phyloP scores from a whole-genome alignment of 768 basidiomycete genomes.

The Rhodotorula sphaerocarpa region DNA sequence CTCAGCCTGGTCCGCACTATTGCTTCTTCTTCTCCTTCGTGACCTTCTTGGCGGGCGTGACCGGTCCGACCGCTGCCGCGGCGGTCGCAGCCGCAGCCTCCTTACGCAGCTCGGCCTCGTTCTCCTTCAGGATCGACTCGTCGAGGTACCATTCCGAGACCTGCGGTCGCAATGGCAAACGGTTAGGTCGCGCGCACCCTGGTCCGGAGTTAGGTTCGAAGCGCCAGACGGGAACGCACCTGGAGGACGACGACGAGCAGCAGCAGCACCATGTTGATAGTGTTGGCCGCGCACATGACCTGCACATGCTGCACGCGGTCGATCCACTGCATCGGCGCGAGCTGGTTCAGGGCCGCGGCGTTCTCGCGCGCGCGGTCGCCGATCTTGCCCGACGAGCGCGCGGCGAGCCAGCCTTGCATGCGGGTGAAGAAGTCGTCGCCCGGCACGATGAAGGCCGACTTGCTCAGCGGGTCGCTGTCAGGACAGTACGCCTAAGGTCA shows the following conservation, averaged over 20 bases:
- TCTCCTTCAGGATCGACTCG: slow-evolving; percentile 15
- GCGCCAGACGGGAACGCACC: too few species aligned
- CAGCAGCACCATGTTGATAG: slow-evolving; percentile 17
- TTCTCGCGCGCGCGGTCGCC: slow-evolving; percentile 26
- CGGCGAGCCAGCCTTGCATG: slow-evolving; percentile 15
- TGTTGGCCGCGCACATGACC: slow-evolving; percentile 35
- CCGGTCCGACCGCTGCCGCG: not conserved
- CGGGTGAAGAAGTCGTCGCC: slow-evolving; percentile 30
- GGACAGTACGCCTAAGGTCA: too few species aligned
- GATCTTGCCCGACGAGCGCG: slow-evolving; percentile 7
- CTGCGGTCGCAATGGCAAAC: not conserved
- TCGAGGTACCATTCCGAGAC: slow-evolving; percentile 32
- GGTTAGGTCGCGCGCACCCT: not conserved
- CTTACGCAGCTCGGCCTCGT: not conserved
- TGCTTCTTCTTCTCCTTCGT: slow-evolving; percentile 34
- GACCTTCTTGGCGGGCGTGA: slow-evolving; percentile 3
- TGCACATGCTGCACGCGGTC: slow-evolving; percentile 28
- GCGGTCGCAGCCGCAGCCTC: not conserved
- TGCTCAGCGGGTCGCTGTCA: slow-evolving; percentile 29
- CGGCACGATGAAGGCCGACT: slow-evolving; percentile 1
- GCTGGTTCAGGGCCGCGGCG: not conserved
- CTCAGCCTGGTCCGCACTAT: too few species aligned
- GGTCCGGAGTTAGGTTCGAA: too few species aligned
- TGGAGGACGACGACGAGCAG: slow-evolving; percentile 31
- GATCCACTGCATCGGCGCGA: slow-evolving; percentile 17